Conservation (phyloP, 2,329 filamentous ascomycete species). For the Xylariaceae sp. region DNA sequence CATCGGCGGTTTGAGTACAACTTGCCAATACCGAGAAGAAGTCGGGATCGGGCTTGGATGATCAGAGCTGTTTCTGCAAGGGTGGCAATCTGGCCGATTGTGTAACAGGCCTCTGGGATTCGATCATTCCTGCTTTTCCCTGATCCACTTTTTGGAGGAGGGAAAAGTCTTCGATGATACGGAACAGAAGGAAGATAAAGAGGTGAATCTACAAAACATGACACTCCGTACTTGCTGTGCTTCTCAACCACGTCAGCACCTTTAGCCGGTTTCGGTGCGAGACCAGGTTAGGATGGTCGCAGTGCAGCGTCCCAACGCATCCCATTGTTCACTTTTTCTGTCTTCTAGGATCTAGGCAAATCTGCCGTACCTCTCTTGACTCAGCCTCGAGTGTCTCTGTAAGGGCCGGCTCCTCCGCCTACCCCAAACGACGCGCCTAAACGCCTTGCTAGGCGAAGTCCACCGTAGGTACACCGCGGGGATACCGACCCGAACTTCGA, state of each 20-base stretch:
- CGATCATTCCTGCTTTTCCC: not conserved
- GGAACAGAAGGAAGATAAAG: not conserved
- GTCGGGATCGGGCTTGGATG: conserved; percentile 1
- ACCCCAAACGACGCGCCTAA: conserved; percentile 9
- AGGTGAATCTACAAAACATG: conserved; percentile 1
- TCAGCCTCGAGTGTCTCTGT: conserved; percentile 5
- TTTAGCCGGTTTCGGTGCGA: conserved; percentile 18
- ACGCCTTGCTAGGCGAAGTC: not conserved
- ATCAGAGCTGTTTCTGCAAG: conserved; percentile 1
- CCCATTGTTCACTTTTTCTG: conserved; percentile 4
- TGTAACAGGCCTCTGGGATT: not conserved
- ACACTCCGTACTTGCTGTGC: not conserved
- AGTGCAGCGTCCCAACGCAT: conserved; percentile 20
- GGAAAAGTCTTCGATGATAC: not conserved
- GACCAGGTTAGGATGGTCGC: conserved; percentile 19
- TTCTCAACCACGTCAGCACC: conserved; percentile 18
- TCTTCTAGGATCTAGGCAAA: conserved; percentile 6
- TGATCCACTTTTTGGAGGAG: conserved; percentile 7
- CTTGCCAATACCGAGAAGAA: conserved; percentile 7
- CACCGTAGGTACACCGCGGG: conserved; percentile 6
- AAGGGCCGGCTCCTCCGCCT: conserved; percentile 6
- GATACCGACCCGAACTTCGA: not conserved
- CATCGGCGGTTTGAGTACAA: conserved; percentile 9
- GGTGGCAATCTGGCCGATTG: not conserved
- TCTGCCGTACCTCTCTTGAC: conserved; percentile 4